Evolutionary conservation across 345 rosid species (phyloP), one percentile per base, ranked within the genome.

Genomic region (Camelina sativa): DNA sequence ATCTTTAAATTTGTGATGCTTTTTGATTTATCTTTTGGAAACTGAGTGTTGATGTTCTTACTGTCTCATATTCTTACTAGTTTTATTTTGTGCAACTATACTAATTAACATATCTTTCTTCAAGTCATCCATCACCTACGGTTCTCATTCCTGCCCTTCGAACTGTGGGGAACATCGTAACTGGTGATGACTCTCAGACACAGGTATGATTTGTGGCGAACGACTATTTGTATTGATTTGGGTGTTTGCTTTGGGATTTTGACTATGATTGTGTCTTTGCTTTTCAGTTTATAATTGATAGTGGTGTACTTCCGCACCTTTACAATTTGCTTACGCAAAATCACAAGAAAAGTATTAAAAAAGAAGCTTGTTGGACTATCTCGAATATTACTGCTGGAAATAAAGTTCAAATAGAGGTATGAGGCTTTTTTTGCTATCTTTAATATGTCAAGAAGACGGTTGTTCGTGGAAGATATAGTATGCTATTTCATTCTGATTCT

Each of bases 331-430:
- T 90, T 20, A 80, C 86, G 7, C 88, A 88, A 85, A 88, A 84
- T 82, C 86, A 83, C 85, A 91, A 88, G 80, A 91, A 91, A 77
- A 91, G 93, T 80, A 91, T 91, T 3, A 91, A 91, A 81, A 91
- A 91, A 43, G 97, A 88, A 82, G 97, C 97, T 44, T 88, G 97
- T 75, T 87, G 97, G 97, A 91, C 93, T n/a, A 84, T 91, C 77
- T 91, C 97, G 28, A 91, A 91, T 85, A 87, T 91, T 57, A 89
- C 95, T 63, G 97, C 97, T 57, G 95, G 95, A 46, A 91, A 87
- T 76, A 83, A 62, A 82, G 47, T 67, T 79, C 97, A 91, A 76
- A 89, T 91, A 76, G 93, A 91, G 97, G 97, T 91, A 79, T 52
- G 57, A 28, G 58, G 10, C 52, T 44, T 58, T 50, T 78, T 16